Base-by-base conservation (phyloP, 2,329 filamentous ascomycete species). In the Nemania sp. region DNA sequence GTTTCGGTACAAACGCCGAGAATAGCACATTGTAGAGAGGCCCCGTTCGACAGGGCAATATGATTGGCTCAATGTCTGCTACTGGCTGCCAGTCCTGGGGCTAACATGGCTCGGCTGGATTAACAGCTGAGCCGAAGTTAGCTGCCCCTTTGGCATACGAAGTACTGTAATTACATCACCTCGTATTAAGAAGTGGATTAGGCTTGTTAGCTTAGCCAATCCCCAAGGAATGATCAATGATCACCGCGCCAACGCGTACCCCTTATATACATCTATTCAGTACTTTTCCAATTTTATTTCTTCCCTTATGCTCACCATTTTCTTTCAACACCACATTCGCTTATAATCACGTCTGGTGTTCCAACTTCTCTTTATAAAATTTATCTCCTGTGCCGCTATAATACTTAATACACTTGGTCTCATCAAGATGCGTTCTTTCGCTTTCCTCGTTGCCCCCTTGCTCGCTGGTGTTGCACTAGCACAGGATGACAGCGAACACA, bases 341-440 rank as follows among this genome's bases (percentile, higher is more conserved):
- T 52, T 28, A 39, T 45, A 26, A 45, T 15, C 31, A 45, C 19
- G 33, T 31, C 49, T 40, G 11, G 39, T 24, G 33, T 49, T 49
- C 22, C 37, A 3, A 36, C 28, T 42, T 20, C 14, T 36, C 24
- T 51, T 31, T 36, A 14, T 42, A 33, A 4, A 28, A 11, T 15
- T 17, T 31, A 14, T 42, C 22, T 40, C 42, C 26, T 42, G 24
- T 46, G 8, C 37, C 26, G n/a, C 26, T 42, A 36, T 54, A 53
- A 37, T 37, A 37, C 43, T 2, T 30, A 42, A 45, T 34, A 33
- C 30, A 47, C 33, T 42, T 22, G 47, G 37, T 41, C 37, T 42
- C 37, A 28, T 50, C 51, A 57, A 57, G 40, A 57, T 57, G 55
- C 55, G 55, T 54, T 57, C 45, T 33, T 57, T 50, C 51, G 41